Conservation (phyloP, 148 eudicot genomes). For the Euryodendron excelsum region DNA sequence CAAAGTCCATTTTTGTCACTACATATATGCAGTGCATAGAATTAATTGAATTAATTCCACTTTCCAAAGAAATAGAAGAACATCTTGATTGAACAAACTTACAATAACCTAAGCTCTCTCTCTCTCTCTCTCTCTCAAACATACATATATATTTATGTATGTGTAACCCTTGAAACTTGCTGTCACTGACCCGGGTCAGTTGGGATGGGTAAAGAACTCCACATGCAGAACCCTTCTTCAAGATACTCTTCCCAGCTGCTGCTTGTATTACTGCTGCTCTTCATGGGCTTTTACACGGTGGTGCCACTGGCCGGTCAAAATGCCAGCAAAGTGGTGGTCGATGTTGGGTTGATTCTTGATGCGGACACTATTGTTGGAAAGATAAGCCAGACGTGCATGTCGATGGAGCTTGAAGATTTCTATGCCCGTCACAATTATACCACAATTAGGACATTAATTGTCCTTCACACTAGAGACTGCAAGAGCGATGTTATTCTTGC, state of each 20-base stretch:
- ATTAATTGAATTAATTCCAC: too few species aligned
- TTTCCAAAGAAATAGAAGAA: too few species aligned
- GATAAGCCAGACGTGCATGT: slow-evolving; percentile 38
- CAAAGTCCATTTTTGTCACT: too few species aligned
- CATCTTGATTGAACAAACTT: too few species aligned
- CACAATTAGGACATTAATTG: slow-evolving; percentile 44
- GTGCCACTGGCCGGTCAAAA: slow-evolving; percentile 1
- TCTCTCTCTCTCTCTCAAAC: too few species aligned
- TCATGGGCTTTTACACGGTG: neutral
- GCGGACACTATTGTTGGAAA: slow-evolving; percentile 34
- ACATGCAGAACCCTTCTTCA: neutral
- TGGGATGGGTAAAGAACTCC: too few species aligned
- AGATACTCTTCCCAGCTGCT: neutral
- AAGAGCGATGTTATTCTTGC: slow-evolving; percentile 34
- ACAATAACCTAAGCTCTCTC: too few species aligned
- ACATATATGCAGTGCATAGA: too few species aligned
- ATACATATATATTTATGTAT: too few species aligned
- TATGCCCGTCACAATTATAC: slow-evolving; percentile 33
- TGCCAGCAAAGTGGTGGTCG: slow-evolving; percentile 17
- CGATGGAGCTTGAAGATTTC: slow-evolving; percentile 57
- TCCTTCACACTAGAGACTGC: slow-evolving; percentile 43
- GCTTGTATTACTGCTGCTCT: neutral
- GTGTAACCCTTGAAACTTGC: too few species aligned
- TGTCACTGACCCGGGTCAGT: too few species aligned
- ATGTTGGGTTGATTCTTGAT: slow-evolving; percentile 55